Conservation (phyloP, 805 yeast species). For the Candida oleophila region DNA sequence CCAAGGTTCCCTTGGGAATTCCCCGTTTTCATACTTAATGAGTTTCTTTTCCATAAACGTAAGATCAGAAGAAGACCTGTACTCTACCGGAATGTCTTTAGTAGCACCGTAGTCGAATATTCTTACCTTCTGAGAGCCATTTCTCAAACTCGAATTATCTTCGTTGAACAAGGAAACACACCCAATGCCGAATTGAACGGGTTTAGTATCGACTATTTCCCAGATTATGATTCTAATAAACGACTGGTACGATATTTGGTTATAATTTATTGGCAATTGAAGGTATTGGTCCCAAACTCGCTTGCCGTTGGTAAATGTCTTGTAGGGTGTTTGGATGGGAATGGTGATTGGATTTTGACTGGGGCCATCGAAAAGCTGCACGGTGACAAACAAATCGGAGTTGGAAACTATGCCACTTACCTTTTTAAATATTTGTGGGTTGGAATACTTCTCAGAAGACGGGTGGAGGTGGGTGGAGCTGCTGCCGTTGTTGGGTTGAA, state of each 20-base stretch:
- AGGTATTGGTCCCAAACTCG: constrained; percentile 74
- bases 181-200: constrained; percentile 59
- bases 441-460: constrained; percentile 32
- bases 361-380: constrained; percentile 31
- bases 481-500: constrained; percentile 18
- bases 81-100: constrained; percentile 11
- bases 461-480: constrained; percentile 14
- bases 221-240: constrained; percentile 60
- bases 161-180: constrained; percentile 58
- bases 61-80: constrained; percentile 18
- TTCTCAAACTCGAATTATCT: constrained; percentile 54
- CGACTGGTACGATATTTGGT: constrained; percentile 67
- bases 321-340: constrained; percentile 37
- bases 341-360: constrained; percentile 25
- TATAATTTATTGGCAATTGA: constrained; percentile 66
- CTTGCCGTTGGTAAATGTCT: constrained; percentile 28
- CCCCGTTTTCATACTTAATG: constrained; percentile 68
- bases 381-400: constrained; percentile 34
- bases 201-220: constrained; percentile 61
- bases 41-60: constrained; percentile 49
- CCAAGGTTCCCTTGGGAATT: constrained; percentile 64
- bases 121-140: constrained; percentile 63
- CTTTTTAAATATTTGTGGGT: constrained; percentile 33
- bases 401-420: constrained; percentile 29
- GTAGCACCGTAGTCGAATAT: constrained; percentile 11